phyloP scores from a whole-genome alignment of 768 basidiomycete genomes.

The Thelephora ganbajun region DNA sequence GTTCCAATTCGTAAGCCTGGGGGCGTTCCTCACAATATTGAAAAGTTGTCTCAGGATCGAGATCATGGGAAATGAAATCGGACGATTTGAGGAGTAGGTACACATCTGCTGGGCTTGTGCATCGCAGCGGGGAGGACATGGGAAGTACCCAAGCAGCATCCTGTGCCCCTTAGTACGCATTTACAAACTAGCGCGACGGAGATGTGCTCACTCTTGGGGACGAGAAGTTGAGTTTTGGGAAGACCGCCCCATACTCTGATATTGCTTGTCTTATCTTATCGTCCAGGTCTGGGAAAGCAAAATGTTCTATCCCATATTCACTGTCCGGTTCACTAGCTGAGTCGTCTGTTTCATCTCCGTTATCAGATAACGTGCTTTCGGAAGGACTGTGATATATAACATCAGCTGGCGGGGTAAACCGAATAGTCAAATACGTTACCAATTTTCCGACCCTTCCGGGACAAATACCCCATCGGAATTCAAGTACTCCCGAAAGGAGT shows the following conservation, averaged over 20 bases:
- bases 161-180: conserved; percentile 21
- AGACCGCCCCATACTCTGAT: conserved; percentile 65
- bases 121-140: conserved; percentile 71
- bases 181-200: neutral
- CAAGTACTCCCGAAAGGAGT: conserved; percentile 56
- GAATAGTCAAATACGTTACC: conserved; percentile 26
- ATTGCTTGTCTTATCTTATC: conserved; percentile 50
- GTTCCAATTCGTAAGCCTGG: conserved; percentile 49
- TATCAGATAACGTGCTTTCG: conserved; percentile 42
- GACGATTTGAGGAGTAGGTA: conserved; percentile 89
- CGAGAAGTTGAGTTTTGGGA: conserved; percentile 94
- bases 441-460: conserved; percentile 69
- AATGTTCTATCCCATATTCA: conserved; percentile 26
- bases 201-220: conserved; percentile 60
- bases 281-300: conserved; percentile 77
- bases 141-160: conserved; percentile 90
- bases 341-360: conserved; percentile 37
- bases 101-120: conserved; percentile 78
- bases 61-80: conserved; percentile 76
- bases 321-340: conserved; percentile 26
- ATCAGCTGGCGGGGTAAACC: conserved; percentile 4
- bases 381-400: conserved; percentile 25
- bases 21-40: conserved; percentile 34
- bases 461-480: conserved; percentile 76
- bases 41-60: conserved; percentile 48